Percentiles rank a stretch among this genome's conserved stretches.
Conservation (phyloP, 2,329 filamentous ascomycete genomes). For the Beauveria sp. region DNA sequence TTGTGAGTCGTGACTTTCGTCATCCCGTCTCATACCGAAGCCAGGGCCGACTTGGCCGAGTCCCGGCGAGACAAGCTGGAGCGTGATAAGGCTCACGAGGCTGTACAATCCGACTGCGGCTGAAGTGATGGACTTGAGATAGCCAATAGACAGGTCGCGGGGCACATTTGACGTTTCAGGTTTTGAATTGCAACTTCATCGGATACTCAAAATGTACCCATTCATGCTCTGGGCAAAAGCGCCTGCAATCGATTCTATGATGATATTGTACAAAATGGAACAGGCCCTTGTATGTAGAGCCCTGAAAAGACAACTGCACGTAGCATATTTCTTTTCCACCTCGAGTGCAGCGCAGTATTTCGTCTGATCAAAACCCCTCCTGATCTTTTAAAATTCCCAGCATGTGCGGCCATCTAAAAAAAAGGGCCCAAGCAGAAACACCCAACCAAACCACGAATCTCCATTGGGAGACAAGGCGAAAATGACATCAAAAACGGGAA, state of each 20-base stretch:
- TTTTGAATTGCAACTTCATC: background rate
- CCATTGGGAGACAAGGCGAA: background rate
- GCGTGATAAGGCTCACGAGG: background rate
- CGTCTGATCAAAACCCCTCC: background rate
- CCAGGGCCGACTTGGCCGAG: background rate
- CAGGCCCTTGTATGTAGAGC: background rate
- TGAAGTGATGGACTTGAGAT: background rate
- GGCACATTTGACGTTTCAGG: background rate
- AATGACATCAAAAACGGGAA: background rate
- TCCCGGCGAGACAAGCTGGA: background rate
- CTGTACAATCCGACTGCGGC: background rate
- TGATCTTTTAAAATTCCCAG: background rate
- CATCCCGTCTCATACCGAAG: background rate
- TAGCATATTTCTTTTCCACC: background rate
- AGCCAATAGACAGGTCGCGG: background rate
- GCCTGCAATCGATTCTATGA: slow-evolving; percentile 7
- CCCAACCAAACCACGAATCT: background rate
- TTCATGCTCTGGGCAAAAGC: background rate
- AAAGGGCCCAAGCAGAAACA: background rate
- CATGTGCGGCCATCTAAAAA: background rate
- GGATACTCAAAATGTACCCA: background rate
- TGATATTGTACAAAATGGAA: slow-evolving; percentile 8
- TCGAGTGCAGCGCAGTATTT: background rate
- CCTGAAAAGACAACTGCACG: background rate
- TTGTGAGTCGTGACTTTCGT: background rate